Conservation (phyloP, 2,329 filamentous ascomycete genomes). For the Triangularia setosa region DNA sequence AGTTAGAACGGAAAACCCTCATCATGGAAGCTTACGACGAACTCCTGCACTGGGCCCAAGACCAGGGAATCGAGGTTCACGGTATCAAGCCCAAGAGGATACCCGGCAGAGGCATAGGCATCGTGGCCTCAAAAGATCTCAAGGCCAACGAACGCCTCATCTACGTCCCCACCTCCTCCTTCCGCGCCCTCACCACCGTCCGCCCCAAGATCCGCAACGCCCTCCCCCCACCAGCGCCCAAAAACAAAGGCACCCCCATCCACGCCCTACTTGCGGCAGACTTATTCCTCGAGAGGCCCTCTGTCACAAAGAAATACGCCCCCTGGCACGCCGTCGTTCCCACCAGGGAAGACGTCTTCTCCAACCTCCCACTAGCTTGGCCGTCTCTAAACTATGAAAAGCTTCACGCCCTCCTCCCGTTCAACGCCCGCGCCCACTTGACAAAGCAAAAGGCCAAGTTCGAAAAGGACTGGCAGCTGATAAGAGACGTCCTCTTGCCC, state of each 20-base stretch:
- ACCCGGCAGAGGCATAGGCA: constrained; percentile 70
- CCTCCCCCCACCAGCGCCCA: constrained; percentile 37
- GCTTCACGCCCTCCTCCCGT: constrained; percentile 46
- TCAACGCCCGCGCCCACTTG: constrained; percentile 43
- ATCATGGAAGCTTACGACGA: constrained; percentile 34
- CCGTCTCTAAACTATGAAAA: constrained; percentile 26
- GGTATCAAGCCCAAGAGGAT: constrained; percentile 65
- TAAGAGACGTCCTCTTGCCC: constrained; percentile 11
- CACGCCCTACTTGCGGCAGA: constrained; percentile 72
- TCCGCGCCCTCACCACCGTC: constrained; percentile 62
- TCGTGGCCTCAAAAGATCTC: constrained; percentile 65
- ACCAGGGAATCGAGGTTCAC: constrained; percentile 62
- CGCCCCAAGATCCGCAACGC: constrained; percentile 47
- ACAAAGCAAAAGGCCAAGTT: constrained; percentile 48
- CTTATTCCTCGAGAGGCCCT: constrained; percentile 49
- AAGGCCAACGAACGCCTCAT: constrained; percentile 56
- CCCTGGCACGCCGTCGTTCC: constrained; percentile 69
- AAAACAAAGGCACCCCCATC: constrained; percentile 48
- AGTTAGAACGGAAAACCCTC: background rate
- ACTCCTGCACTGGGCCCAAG: constrained; percentile 65
- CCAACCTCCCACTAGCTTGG: constrained; percentile 48
- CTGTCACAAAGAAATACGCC: constrained; percentile 36
- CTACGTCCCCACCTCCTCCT: constrained; percentile 57
- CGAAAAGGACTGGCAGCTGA: constrained; percentile 36
- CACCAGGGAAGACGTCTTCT: constrained; percentile 51